These are phyloP conservation scores for Neopestalotiopsis sp. DNA, from an alignment of 2,329 filamentous ascomycete genomes.

Conservation along the genomic window DNA sequence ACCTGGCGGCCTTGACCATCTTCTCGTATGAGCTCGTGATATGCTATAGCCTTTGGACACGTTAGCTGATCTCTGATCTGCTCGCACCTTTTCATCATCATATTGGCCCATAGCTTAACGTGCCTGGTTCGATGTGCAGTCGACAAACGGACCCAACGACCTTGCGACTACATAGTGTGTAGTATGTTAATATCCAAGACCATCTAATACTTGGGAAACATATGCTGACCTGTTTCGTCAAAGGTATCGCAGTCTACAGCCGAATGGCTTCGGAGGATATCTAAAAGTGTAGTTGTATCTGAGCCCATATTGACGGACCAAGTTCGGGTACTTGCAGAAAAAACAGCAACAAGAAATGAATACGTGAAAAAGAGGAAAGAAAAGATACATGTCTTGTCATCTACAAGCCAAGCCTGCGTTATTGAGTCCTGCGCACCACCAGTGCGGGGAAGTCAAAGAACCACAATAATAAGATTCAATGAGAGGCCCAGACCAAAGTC, in stretches of 20 bases:
- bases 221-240: conserved; percentile 47
- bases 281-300: conserved; percentile 39
- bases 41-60: conserved; percentile 51
- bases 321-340: background rate
- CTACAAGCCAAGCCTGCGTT: background rate
- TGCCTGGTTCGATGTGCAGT: conserved; percentile 62
- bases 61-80: background rate
- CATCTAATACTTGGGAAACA: background rate
- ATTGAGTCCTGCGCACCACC: background rate
- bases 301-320: conserved; percentile 22
- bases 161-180: conserved; percentile 43
- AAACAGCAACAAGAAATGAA: background rate
- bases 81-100: background rate
- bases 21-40: conserved; percentile 47
- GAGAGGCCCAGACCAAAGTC: background rate
- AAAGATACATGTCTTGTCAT: background rate
- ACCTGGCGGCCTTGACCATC: conserved; percentile 39
- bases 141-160: conserved; percentile 52
- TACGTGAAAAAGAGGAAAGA: background rate
- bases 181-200: background rate
- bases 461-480: background rate
- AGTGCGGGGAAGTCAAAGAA: background rate
- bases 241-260: conserved; percentile 59
- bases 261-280: conserved; percentile 49
- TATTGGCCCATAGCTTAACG: background rate